These are phyloP conservation scores for Metrosideros polymorpha DNA, from an alignment of 441 rosid species.

Conservation along the genomic window DNA sequence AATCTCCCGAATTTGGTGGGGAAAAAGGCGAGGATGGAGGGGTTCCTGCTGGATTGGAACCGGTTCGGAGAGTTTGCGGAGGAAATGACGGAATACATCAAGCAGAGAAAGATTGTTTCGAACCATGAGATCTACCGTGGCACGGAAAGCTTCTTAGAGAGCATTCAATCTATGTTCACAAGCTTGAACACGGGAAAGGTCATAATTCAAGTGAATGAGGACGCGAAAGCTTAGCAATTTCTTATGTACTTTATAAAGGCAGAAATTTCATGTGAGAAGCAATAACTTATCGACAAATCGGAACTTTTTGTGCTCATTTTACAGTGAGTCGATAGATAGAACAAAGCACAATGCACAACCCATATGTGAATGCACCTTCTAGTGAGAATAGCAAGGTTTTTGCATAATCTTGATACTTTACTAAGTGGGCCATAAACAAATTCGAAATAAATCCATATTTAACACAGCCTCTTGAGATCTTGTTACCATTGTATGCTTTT, in stretches of 20 bases:
- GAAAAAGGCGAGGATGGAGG: constrained; percentile 34
- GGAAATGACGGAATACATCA: constrained; percentile 17
- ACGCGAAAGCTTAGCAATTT: not conserved
- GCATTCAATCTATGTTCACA: constrained; percentile 23
- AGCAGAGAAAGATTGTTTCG: constrained; percentile 21
- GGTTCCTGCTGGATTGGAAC: constrained; percentile 20
- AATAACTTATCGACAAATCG: not conserved
- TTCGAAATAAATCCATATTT: too few species aligned
- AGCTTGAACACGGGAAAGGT: constrained; percentile 29
- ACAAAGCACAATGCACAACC: too few species aligned
- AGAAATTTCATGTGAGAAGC: not conserved
- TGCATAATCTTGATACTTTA: too few species aligned
- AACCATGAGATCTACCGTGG: constrained; percentile 16
- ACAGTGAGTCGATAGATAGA: too few species aligned
- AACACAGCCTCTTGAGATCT: too few species aligned
- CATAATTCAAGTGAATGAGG: constrained; percentile 11
- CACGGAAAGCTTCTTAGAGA: constrained; percentile 24
- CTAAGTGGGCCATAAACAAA: too few species aligned
- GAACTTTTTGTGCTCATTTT: not conserved
- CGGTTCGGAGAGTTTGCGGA: constrained; percentile 15
- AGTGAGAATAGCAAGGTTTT: too few species aligned
- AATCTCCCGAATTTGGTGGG: constrained; percentile 33
- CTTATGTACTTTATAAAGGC: not conserved
- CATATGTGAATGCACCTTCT: too few species aligned
- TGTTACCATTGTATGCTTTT: too few species aligned